Evolutionary conservation across 768 basidiomycete genomes (phyloP).

Genomic region (Rhodosporidiobolus sp.): DNA sequence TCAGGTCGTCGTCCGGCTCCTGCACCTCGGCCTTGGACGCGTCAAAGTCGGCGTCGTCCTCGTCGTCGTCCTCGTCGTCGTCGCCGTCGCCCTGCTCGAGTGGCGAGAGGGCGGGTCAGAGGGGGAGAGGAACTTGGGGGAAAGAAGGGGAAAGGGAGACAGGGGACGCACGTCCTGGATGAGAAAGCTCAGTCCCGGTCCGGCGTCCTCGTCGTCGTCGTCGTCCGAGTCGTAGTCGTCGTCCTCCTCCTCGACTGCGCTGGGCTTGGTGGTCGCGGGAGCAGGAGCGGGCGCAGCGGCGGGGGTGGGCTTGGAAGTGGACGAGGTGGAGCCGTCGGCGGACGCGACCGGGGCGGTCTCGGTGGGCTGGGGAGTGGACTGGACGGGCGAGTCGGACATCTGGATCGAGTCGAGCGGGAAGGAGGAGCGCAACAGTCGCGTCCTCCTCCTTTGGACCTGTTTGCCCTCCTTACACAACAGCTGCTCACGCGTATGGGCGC

Average conservation of each 20-base stretch:
- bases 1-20: slow-evolving; percentile 35
- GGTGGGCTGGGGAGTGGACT: background rate
- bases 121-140: background rate
- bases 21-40: slow-evolving; percentile 20
- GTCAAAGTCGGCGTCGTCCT: slow-evolving; percentile 31
- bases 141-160: background rate
- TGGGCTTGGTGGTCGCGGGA: background rate
- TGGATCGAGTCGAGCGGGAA: no score
- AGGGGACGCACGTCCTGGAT: slow-evolving; percentile 21
- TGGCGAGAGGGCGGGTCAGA: no score
- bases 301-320: background rate
- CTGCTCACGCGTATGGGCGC: no score
- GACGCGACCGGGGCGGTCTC: background rate
- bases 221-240: slow-evolving; percentile 17
- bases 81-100: slow-evolving; percentile 4
- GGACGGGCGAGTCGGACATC: slow-evolving; percentile 13
- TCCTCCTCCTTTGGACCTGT: no score
- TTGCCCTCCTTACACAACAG: no score
- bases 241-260: slow-evolving; percentile 17
- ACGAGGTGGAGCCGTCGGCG: background rate
- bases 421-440: no score
- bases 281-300: background rate
- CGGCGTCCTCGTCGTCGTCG: slow-evolving; percentile 33
- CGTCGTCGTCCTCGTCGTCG: slow-evolving; percentile 33
- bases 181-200: slow-evolving; percentile 32